These are phyloP conservation scores for Ascochyta fabae DNA, from an alignment of 2,329 filamentous ascomycete genomes.

Conservation along the genomic window DNA sequence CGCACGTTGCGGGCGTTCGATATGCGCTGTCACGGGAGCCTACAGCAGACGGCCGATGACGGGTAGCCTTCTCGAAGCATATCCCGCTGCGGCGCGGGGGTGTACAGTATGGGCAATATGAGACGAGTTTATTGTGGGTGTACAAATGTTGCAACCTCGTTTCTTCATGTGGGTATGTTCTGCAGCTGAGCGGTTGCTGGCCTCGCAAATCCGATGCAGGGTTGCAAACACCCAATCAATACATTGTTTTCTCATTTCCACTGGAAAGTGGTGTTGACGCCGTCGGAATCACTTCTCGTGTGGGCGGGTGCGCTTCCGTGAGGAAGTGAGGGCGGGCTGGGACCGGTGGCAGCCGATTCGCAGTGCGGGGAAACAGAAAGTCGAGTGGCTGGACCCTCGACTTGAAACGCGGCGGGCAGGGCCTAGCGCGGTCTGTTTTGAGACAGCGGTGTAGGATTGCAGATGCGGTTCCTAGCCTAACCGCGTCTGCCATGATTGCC, in stretches of 20 bases:
- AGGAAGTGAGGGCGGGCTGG: conserved; percentile 7
- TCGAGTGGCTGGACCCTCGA: conserved; percentile 17
- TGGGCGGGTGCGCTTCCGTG: conserved; percentile 10
- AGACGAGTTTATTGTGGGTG: conserved; percentile 5
- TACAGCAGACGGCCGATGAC: conserved; percentile 10
- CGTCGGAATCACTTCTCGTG: conserved; percentile 16
- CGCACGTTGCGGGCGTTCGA: conserved; percentile 19
- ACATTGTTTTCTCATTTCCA: not conserved
- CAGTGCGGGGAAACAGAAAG: conserved; percentile 16
- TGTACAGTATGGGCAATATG: not conserved
- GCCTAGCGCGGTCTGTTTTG: conserved; percentile 16
- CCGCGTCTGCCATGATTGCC: conserved; percentile 21
- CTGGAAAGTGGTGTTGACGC: not conserved
- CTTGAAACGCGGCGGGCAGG: conserved; percentile 12
- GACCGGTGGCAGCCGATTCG: conserved; percentile 16
- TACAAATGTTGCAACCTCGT: not conserved
- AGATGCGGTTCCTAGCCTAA: conserved; percentile 29
- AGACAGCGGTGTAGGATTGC: conserved; percentile 21
- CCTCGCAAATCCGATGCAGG: not conserved
- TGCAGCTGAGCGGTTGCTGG: not conserved
- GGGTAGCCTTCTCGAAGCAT: conserved; percentile 13
- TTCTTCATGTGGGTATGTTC: not conserved
- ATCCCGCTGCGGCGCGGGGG: conserved; percentile 6
- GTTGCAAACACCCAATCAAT: not conserved
- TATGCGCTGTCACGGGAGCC: conserved; percentile 12